phyloP scores from a whole-genome alignment of 495 filamentous ascomycete genomes.

The Aspergillus biplanus region DNA sequence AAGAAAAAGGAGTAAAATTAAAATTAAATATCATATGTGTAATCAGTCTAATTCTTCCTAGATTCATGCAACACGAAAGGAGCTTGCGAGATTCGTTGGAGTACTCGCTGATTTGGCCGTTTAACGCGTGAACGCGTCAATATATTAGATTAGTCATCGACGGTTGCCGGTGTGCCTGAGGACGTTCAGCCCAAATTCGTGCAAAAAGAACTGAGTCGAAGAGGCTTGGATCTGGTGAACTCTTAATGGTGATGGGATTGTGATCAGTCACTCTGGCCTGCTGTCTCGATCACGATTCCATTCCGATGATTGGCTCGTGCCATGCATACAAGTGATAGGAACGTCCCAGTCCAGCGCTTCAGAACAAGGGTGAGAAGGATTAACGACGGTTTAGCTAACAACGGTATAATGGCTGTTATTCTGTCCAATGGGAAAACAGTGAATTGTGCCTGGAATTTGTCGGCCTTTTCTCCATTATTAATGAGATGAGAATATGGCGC shows the following conservation, averaged over 20 bases:
- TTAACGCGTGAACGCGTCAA: conserved; percentile 21
- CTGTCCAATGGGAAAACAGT: no score
- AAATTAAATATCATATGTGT: neutral
- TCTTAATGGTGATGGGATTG: neutral
- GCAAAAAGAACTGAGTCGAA: neutral
- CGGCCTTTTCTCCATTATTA: no score
- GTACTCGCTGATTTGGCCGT: neutral
- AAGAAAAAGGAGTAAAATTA: neutral
- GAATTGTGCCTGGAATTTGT: no score
- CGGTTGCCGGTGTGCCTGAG: conserved; percentile 19
- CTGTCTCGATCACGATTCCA: neutral
- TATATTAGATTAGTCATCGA: conserved; percentile 11
- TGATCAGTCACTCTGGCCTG: neutral
- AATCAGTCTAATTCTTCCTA: no score
- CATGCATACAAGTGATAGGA: neutral
- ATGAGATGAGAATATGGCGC: no score
- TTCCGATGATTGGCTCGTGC: neutral
- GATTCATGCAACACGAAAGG: no score
- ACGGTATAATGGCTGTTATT: no score
- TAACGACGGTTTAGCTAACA: no score
- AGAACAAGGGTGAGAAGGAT: no score
- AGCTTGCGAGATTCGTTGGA: no score
- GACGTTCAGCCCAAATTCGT: neutral
- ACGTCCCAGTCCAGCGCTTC: neutral
- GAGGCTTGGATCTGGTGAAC: neutral